phyloP scores from a whole-genome alignment of 257 asterid genomes.

The Fraxinus excelsior region DNA sequence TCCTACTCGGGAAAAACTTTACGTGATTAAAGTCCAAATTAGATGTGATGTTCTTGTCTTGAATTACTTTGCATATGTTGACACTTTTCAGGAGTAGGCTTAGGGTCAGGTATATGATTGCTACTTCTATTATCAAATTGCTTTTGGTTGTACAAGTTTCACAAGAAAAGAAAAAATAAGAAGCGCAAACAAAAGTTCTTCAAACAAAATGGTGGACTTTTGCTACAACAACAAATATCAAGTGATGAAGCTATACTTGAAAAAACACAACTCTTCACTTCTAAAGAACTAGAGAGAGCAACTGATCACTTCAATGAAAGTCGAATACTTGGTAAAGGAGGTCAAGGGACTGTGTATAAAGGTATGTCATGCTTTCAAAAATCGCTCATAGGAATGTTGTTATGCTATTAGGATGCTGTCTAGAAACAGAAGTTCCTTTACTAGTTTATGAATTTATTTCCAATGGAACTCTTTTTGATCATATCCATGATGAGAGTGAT shows the following conservation, averaged over 20 bases:
- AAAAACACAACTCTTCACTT: conserved; percentile 22
- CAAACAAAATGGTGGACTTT: conserved; percentile 27
- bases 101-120: conserved; percentile 19
- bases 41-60: too few relatives aligned
- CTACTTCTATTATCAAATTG: conserved; percentile 21
- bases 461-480: conserved; percentile 24
- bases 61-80: too few relatives aligned
- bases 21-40: too few relatives aligned
- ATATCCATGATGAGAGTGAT: conserved; percentile 7
- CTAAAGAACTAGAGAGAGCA: conserved; percentile 28
- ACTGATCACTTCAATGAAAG: conserved; percentile 22
- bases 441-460: conserved; percentile 25
- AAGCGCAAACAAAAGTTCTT: conserved; percentile 29
- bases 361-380: conserved; percentile 21
- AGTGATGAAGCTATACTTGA: conserved; percentile 12
- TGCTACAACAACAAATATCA: conserved; percentile 5
- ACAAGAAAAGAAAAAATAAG: conserved; percentile 19
- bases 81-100: too few relatives aligned
- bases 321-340: conserved; percentile 36
- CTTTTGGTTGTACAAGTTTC: conserved; percentile 11
- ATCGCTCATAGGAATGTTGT: conserved; percentile 32
- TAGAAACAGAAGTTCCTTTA: conserved; percentile 22
- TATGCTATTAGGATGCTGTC: conserved; percentile 25
- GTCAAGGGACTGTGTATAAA: conserved; percentile 30
- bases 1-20: too few relatives aligned